Evolutionary conservation across 768 basidiomycete species (phyloP), one percentile per base, ranked within the genome.

Genomic region (Tricholoma terreum): DNA sequence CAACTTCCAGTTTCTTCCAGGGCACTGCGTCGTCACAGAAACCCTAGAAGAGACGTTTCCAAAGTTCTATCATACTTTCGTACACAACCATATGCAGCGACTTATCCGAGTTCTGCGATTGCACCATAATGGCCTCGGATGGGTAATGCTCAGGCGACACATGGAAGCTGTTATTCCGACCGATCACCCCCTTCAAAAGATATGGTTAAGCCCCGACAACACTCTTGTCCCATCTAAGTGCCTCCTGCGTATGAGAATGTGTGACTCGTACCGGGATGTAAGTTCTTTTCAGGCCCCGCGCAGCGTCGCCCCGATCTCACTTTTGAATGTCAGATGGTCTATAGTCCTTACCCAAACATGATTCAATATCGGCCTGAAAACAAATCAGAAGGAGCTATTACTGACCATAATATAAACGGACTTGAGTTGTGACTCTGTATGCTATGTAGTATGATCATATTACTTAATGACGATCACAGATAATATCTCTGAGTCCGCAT

Each of bases 31-130:
- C 51, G 76, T 75, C 14, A 80, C 81, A 0, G 60, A 68, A 34
- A 75, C 78, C 1, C 58, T 80, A 17, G 77, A 80, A 58, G 82
- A 84, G 56, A 78, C 75, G 1, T 83, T 79, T 51, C 77, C 79
- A 9, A 83, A 82, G 60, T 80, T 84, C 63, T 84, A 85, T 61
- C 82, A 84, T 64, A 84, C 82, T 1, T 78, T 84, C 50, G 71
- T 85, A 15, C 82, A 84, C 65, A 84, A 82, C 66, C 83, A 85
- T 58, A 69, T 84, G 19, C 83, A 85, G 65, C 78, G 83, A 17
- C 65, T 85, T 30, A 81, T 81, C 19, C 75, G 83, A 24, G 67
- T 84, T 7, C 75, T 85, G 17, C 78, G 75, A 3, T 64, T 83
- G 60, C 83, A 85, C 62, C 69, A 74, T 55, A 75, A 80, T 63